Conservation (phyloP, 495 filamentous ascomycete genomes). For the Cercophora newfieldiana region DNA sequence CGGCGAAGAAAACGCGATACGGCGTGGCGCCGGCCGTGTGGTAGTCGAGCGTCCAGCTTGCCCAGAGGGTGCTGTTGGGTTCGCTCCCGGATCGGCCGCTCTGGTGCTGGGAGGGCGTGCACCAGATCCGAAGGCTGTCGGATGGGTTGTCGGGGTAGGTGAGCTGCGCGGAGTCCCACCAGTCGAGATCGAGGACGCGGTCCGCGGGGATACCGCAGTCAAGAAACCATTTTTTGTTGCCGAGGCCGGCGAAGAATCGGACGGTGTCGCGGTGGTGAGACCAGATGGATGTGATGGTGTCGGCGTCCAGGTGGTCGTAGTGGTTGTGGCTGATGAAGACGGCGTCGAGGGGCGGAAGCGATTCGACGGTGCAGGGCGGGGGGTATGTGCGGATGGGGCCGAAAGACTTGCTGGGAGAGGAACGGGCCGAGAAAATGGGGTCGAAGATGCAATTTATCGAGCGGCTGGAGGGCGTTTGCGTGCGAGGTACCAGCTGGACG, state of each 20-base stretch:
- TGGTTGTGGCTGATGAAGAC: slow-evolving; percentile 56
- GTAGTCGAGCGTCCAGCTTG: slow-evolving; percentile 51
- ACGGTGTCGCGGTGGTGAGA: slow-evolving; percentile 29
- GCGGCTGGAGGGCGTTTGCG: slow-evolving; percentile 3
- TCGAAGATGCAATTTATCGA: slow-evolving; percentile 47
- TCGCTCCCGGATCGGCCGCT: slow-evolving; percentile 39
- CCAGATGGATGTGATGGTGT: slow-evolving; percentile 42
- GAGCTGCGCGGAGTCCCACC: slow-evolving; percentile 50
- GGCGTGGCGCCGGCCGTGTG: background rate
- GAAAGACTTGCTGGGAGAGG: slow-evolving; percentile 44
- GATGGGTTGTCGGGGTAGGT: slow-evolving; percentile 22
- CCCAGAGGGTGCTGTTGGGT: slow-evolving; percentile 48
- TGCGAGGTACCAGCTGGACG: slow-evolving; percentile 37
- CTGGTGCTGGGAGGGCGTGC: slow-evolving; percentile 49
- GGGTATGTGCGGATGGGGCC: slow-evolving; percentile 55
- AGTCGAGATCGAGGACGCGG: slow-evolving; percentile 52
- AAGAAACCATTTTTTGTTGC: slow-evolving; percentile 39
- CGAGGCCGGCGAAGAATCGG: slow-evolving; percentile 47
- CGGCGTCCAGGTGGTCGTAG: slow-evolving; percentile 53
- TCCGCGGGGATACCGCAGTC: slow-evolving; percentile 41
- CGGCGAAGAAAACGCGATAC: slow-evolving; percentile 32
- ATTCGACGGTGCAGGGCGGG: slow-evolving; percentile 47
- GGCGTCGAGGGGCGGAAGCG: slow-evolving; percentile 50
- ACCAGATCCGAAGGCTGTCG: slow-evolving; percentile 33
- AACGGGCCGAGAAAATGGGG: slow-evolving; percentile 55